Evolutionary conservation across 176 grass and related monocot species (phyloP).

Genomic region (Aegilops sharonensis): DNA sequence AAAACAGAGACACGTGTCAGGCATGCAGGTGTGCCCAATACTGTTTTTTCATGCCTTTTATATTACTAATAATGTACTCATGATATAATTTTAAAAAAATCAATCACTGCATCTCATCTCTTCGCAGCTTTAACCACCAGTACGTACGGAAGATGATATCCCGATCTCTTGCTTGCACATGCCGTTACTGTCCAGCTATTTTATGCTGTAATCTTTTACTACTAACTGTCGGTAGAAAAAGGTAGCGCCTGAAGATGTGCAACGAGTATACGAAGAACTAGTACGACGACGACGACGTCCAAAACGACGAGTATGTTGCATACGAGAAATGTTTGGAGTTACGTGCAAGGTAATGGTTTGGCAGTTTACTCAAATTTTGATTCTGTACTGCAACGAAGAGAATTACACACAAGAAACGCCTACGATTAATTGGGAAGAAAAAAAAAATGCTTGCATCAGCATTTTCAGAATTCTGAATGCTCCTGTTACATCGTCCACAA

Average conservation of each 20-base stretch:
- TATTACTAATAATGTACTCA: not conserved
- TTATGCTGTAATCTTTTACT: not conserved
- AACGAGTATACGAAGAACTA: not conserved
- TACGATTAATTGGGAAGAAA: not conserved
- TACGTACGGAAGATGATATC: too few species aligned
- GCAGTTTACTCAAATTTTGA: constrained; percentile 9
- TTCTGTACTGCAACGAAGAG: not conserved
- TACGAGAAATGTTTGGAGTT: not conserved
- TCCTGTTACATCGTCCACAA: too few species aligned
- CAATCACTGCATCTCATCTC: too few species aligned
- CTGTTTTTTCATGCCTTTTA: not conserved
- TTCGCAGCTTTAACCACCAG: too few species aligned
- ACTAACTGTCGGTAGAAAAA: not conserved
- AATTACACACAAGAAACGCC: not conserved
- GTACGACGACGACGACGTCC: too few species aligned
- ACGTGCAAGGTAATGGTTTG: constrained; percentile 15
- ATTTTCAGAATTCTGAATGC: too few species aligned
- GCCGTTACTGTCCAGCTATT: not conserved
- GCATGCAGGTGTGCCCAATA: not conserved
- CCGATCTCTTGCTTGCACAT: not conserved
- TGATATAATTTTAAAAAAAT: too few species aligned
- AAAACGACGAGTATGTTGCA: not conserved
- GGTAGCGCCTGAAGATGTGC: not conserved
- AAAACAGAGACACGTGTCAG: not conserved
- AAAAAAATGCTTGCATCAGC: too few species aligned